Evolutionary conservation across 257 asterid species (phyloP).

Genomic region (Solanum pinnatisectum): DNA sequence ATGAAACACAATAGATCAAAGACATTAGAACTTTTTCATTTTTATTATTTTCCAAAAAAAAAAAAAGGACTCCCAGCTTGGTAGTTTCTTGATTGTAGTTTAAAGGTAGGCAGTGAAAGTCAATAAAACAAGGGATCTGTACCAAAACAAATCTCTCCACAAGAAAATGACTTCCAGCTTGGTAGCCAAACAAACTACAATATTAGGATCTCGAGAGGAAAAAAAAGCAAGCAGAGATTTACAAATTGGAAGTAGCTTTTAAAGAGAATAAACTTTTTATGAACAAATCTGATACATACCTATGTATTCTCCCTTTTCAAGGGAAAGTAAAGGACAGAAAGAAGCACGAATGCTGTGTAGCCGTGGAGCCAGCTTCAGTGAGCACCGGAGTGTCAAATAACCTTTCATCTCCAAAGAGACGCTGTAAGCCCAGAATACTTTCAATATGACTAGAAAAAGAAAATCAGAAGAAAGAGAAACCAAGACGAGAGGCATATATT

Average conservation of each 20-base stretch:
- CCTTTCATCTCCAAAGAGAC: constrained; percentile 85
- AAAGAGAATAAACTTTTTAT: background rate
- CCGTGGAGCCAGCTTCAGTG: constrained; percentile 78
- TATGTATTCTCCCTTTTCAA: constrained; percentile 94
- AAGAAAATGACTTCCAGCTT: background rate
- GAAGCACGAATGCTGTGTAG: constrained; percentile 87
- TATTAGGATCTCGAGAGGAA: background rate
- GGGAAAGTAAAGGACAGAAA: constrained; percentile 97
- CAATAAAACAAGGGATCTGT: background rate
- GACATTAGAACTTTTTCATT: background rate
- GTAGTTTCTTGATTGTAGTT: background rate
- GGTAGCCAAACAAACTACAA: background rate
- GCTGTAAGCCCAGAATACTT: constrained; percentile 26
- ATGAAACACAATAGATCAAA: background rate
- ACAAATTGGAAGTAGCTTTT: background rate
- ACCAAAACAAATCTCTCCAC: background rate
- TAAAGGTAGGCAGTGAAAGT: background rate
- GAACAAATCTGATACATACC: constrained; percentile 26
- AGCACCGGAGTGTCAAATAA: constrained; percentile 78
- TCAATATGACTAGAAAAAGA: constrained; percentile 1
- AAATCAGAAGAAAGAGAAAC: background rate
- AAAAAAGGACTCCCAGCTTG: no score
- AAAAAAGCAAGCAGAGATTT: background rate
- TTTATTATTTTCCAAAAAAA: background rate
- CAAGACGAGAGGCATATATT: background rate